Conservation (phyloP, 306 rosid species). For the Begonia masoniana region DNA sequence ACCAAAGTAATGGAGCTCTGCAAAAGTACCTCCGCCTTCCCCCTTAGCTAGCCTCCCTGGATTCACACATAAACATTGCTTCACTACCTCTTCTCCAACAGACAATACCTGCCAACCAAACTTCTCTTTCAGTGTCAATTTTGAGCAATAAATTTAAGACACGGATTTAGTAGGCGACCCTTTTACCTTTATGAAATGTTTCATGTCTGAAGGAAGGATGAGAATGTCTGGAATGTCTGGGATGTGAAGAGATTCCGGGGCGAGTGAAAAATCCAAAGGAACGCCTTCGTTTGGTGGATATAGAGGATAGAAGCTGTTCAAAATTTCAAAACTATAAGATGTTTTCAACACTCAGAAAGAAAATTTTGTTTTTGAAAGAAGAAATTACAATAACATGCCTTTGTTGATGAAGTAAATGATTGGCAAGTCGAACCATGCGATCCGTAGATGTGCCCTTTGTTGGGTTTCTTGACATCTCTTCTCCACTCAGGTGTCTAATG, state of each 20-base stretch:
- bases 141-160: no score
- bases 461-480: conserved; percentile 73
- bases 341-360: not conserved
- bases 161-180: no score
- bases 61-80: conserved; percentile 57
- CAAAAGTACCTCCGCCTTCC: conserved; percentile 95
- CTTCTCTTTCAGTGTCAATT: no score
- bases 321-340: conserved; percentile 5
- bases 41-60: conserved; percentile 93
- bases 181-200: conserved; percentile 67
- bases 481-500: conserved; percentile 87
- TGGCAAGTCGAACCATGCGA: conserved; percentile 79
- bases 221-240: conserved; percentile 63
- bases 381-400: conserved; percentile 26
- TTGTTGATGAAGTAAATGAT: conserved; percentile 61
- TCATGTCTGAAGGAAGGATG: conserved; percentile 84
- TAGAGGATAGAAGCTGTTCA: conserved; percentile 83
- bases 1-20: conserved; percentile 55
- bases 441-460: conserved; percentile 47
- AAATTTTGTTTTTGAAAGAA: no score
- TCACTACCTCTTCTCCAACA: conserved; percentile 30
- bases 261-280: conserved; percentile 80
- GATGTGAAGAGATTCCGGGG: conserved; percentile 72
- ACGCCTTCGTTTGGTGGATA: conserved; percentile 78
- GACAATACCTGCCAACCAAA: conserved; percentile 34